Percentiles rank a stretch among this genome's conserved stretches.
Evolutionary conservation across 169 alveolate species (phyloP).

Genomic region (Eimeria mitis): DNA sequence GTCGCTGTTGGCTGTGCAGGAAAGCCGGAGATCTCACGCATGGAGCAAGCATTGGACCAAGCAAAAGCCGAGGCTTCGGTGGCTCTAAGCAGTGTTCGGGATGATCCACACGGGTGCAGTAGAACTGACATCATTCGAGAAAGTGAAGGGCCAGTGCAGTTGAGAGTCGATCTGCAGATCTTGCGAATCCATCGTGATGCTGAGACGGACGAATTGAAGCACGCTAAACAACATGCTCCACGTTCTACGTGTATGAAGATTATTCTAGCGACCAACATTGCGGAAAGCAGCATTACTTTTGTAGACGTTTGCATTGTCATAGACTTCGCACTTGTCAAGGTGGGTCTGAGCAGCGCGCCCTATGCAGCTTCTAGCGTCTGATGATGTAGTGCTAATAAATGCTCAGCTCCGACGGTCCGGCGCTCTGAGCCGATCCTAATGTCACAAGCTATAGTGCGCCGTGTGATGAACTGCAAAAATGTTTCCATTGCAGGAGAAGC

Average conservation of each 20-base stretch:
- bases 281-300: constrained; percentile 99
- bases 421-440: background rate
- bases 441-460: background rate
- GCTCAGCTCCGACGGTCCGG: background rate
- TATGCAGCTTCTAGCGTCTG: background rate
- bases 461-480: background rate
- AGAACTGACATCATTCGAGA: background rate
- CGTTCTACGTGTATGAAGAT: constrained; percentile 12
- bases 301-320: constrained; percentile 96
- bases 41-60: constrained; percentile 34
- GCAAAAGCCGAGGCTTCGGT: constrained; percentile 20
- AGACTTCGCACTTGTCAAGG: constrained; percentile 98
- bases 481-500: constrained; percentile 29
- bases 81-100: background rate
- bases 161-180: constrained; percentile 30
- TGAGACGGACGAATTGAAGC: constrained; percentile 11
- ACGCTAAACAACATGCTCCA: constrained; percentile 8
- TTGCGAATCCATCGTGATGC: constrained; percentile 43
- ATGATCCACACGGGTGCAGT: background rate
- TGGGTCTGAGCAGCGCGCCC: background rate
- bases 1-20: constrained; percentile 24
- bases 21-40: constrained; percentile 38
- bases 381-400: background rate
- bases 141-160: constrained; percentile 14
- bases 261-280: constrained; percentile 98